A percentile compares a stretch with the other conserved stretches of the same genome.
phyloP scores from a whole-genome alignment of 768 basidiomycete genomes.

The Mycena olivaceomarginata region DNA sequence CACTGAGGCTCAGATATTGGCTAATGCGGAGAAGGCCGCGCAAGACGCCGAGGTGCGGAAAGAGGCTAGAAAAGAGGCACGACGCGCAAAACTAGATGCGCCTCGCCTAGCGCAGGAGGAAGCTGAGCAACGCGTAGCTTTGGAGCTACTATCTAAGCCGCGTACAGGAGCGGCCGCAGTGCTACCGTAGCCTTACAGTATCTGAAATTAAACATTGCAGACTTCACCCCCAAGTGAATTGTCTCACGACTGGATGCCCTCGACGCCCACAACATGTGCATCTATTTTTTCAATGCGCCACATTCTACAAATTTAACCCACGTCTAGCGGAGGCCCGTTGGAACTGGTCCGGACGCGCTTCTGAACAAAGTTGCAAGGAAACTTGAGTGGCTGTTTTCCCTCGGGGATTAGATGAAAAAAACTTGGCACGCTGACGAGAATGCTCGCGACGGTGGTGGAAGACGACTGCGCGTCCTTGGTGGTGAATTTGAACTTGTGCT shows the following conservation, averaged over 20 bases:
- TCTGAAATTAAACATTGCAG: no score
- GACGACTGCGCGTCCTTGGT: constrained; percentile 95
- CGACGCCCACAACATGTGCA: no score
- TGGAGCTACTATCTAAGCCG: constrained; percentile 39
- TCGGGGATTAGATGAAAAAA: constrained; percentile 96
- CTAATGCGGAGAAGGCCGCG: not conserved
- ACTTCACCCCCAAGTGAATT: no score
- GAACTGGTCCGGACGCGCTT: no score
- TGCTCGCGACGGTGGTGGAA: constrained; percentile 69
- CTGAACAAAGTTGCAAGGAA: no score
- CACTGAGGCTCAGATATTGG: not conserved
- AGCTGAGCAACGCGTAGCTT: constrained; percentile 37
- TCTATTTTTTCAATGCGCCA: no score
- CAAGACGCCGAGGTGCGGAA: constrained; percentile 32
- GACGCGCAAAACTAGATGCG: constrained; percentile 36
- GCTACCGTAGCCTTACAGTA: constrained; percentile 26
- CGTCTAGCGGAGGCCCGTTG: no score
- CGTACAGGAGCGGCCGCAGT: constrained; percentile 41
- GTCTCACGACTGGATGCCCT: no score
- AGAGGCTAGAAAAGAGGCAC: constrained; percentile 40
- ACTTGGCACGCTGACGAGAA: constrained; percentile 91
- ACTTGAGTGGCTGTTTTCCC: constrained; percentile 69
- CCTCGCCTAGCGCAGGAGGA: constrained; percentile 39
- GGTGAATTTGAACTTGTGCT: constrained; percentile 84
- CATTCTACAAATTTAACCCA: no score